phyloP scores from a whole-genome alignment of 2,329 filamentous ascomycete genomes.

The Aspergillus sp. region DNA sequence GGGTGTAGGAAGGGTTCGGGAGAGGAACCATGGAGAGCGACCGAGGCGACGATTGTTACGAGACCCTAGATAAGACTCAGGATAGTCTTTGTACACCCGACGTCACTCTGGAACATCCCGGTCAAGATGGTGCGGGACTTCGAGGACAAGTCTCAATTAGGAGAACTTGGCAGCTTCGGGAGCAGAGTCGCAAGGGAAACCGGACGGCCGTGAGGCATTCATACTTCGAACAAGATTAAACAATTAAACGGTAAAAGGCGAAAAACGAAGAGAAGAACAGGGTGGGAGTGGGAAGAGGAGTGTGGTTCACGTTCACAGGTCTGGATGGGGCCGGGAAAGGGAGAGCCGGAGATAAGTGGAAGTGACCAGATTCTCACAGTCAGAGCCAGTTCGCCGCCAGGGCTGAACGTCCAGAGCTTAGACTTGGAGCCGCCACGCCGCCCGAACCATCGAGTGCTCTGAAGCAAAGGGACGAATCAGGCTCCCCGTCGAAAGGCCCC shows the following conservation, averaged over 20 bases:
- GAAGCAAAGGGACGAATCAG: constrained; percentile 4
- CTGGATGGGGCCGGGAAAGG: not conserved
- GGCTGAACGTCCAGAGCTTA: not conserved
- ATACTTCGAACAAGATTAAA: constrained; percentile 15
- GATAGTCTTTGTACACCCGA: not conserved
- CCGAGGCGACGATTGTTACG: not conserved
- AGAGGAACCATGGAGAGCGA: constrained; percentile 22
- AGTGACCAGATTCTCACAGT: not conserved
- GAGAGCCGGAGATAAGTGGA: constrained; percentile 6
- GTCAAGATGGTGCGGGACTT: not conserved
- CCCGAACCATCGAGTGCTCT: constrained; percentile 2
- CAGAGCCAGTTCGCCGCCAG: too few species aligned
- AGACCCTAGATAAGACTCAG: not conserved
- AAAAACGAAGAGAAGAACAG: not conserved
- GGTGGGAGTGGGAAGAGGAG: not conserved
- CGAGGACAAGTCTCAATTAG: constrained; percentile 24
- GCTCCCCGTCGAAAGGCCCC: not conserved
- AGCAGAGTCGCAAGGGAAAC: constrained; percentile 11
- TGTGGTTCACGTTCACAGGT: not conserved
- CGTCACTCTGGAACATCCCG: constrained; percentile 7
- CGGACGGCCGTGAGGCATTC: constrained; percentile 16
- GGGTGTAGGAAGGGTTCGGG: constrained; percentile 12
- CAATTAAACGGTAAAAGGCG: not conserved
- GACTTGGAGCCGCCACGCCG: constrained; percentile 5
- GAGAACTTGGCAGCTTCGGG: constrained; percentile 18